These are phyloP conservation scores for Hypoxylon perforatum DNA, from an alignment of 495 filamentous ascomycete species.

Conservation along the genomic window DNA sequence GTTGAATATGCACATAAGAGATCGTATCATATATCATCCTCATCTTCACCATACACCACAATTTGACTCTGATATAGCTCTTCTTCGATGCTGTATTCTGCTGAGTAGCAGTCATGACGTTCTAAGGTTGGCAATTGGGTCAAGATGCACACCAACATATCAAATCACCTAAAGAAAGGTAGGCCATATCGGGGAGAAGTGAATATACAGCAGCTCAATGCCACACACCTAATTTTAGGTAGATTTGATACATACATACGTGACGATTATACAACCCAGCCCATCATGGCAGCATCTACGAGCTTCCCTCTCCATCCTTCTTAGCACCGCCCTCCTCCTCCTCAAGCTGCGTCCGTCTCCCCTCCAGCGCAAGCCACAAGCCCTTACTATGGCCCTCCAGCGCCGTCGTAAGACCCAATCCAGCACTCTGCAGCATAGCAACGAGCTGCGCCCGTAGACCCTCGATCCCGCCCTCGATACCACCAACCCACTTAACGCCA, in stretches of 20 bases:
- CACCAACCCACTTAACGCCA: conserved; percentile 83
- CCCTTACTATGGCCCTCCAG: conserved; percentile 82
- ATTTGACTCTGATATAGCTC: no score
- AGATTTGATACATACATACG: conserved; percentile 12
- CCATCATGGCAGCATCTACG: conserved; percentile 25
- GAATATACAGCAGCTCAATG: no score
- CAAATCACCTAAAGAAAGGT: no score
- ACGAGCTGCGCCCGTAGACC: conserved; percentile 85
- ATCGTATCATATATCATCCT: no score
- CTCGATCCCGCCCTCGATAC: conserved; percentile 84
- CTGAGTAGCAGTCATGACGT: no score
- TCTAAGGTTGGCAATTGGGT: no score
- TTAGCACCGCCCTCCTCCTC: conserved; percentile 68
- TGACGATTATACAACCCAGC: conserved; percentile 6
- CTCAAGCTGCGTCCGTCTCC: conserved; percentile 78
- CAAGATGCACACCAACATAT: no score
- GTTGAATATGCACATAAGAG: no score
- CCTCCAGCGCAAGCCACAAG: conserved; percentile 86
- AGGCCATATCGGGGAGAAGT: no score
- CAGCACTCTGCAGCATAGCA: conserved; percentile 77
- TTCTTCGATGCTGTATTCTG: no score
- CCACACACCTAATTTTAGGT: not conserved
- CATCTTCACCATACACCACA: no score
- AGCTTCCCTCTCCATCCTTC: conserved; percentile 49
- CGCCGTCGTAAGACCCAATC: conserved; percentile 74